Evolutionary conservation across 352 stramenopile genomes (phyloP).

Genomic region (Globisporangium barbulae): DNA sequence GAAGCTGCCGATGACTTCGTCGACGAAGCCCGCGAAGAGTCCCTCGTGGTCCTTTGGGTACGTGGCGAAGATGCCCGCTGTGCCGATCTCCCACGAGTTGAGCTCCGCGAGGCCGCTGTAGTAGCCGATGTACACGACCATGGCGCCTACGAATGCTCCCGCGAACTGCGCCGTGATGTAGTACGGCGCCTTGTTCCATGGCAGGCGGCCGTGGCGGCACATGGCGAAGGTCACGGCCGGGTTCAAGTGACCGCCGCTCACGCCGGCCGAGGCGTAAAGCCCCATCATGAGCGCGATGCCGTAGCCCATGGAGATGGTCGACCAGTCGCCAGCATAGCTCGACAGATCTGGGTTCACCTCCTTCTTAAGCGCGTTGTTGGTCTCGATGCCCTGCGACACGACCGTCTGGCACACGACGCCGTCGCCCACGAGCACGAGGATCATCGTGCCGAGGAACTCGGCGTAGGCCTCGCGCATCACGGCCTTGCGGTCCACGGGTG

Average conservation of each 20-base stretch:
- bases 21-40: slow-evolving; percentile 52
- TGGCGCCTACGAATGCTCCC: slow-evolving; percentile 58
- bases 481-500: slow-evolving; percentile 30
- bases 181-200: slow-evolving; percentile 62
- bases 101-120: slow-evolving; percentile 52
- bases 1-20: slow-evolving; percentile 59
- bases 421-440: slow-evolving; percentile 55
- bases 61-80: slow-evolving; percentile 67
- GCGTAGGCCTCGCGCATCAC: slow-evolving; percentile 30
- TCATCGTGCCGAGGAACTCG: slow-evolving; percentile 60
- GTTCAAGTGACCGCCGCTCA: slow-evolving; percentile 70
- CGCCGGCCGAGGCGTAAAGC: slow-evolving; percentile 58
- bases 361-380: slow-evolving; percentile 45
- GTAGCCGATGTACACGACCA: slow-evolving; percentile 68
- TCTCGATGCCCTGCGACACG: slow-evolving; percentile 58
- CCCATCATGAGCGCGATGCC: slow-evolving; percentile 72
- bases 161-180: slow-evolving; percentile 63
- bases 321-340: slow-evolving; percentile 63
- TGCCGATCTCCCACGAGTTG: slow-evolving; percentile 57
- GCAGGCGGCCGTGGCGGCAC: slow-evolving; percentile 51
- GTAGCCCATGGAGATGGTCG: slow-evolving; percentile 66
- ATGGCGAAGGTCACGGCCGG: slow-evolving; percentile 66
- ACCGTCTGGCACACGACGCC: slow-evolving; percentile 58
- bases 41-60: slow-evolving; percentile 70
- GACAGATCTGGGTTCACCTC: slow-evolving; percentile 40